Conservation (phyloP, 2,329 filamentous ascomycete genomes). For the Penicillium paneum region DNA sequence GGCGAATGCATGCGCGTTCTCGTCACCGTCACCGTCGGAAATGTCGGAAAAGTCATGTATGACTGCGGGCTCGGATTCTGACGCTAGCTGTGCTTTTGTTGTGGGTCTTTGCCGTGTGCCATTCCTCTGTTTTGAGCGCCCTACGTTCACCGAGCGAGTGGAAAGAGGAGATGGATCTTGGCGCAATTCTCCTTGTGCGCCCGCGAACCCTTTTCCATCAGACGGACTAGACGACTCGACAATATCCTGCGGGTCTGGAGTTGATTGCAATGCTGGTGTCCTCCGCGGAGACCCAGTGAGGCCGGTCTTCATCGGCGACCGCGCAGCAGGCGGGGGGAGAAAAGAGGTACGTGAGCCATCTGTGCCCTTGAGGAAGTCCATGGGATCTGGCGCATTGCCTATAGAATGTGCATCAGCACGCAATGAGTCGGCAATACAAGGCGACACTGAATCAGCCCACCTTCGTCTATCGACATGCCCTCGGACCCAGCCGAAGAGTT, state of each 20-base stretch:
- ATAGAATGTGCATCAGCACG: conserved; percentile 10
- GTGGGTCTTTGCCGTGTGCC: conserved; percentile 23
- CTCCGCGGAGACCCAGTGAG: conserved; percentile 43
- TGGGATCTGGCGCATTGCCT: conserved; percentile 44
- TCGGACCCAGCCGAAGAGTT: conserved; percentile 53
- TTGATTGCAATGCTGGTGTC: conserved; percentile 43
- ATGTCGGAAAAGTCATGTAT: conserved; percentile 35
- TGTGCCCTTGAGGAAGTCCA: conserved; percentile 39
- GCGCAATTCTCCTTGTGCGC: conserved; percentile 22
- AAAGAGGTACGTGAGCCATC: conserved; percentile 35
- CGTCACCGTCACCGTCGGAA: conserved; percentile 38
- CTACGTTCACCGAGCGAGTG: conserved; percentile 35
- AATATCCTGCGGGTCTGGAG: conserved; percentile 36
- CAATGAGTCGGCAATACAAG: neutral
- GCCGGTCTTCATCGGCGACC: conserved; percentile 47
- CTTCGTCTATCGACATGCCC: conserved; percentile 63
- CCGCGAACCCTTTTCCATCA: conserved; percentile 29
- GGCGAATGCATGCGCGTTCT: conserved; percentile 31
- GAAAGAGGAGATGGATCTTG: conserved; percentile 37
- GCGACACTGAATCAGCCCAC: conserved; percentile 42
- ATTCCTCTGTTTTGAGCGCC: conserved; percentile 26
- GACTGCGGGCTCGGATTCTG: conserved; percentile 25
- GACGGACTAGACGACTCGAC: conserved; percentile 40
- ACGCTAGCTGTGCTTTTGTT: conserved; percentile 13
- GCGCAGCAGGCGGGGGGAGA: conserved; percentile 41